phyloP scores from a whole-genome alignment of 495 filamentous ascomycete genomes.

The Talaromyces proteolyticus region DNA sequence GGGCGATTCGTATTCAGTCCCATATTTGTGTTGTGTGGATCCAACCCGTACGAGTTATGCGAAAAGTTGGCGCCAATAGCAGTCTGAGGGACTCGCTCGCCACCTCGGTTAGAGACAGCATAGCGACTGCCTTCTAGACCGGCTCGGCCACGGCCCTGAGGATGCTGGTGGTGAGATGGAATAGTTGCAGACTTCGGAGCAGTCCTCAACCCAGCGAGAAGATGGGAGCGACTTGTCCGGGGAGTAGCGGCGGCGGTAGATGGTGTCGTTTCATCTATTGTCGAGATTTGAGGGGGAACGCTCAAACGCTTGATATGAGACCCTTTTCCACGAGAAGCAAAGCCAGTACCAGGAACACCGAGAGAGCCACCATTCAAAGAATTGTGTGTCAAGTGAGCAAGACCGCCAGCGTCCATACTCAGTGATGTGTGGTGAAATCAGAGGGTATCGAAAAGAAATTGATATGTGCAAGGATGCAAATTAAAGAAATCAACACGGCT shows the following conservation, averaged over 20 bases:
- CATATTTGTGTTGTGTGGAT: conserved; percentile 22
- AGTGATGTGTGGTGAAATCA: conserved; percentile 27
- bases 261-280: conserved; percentile 61
- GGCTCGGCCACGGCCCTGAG: conserved; percentile 15
- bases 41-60: conserved; percentile 37
- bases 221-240: conserved; percentile 87
- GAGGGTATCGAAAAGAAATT: conserved; percentile 12
- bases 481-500: conserved; percentile 7
- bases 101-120: conserved; percentile 27
- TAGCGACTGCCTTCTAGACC: conserved; percentile 43
- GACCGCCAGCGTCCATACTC: conserved; percentile 98
- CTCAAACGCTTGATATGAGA: conserved; percentile 80
- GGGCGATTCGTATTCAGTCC: conserved; percentile 37
- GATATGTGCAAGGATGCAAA: conserved; percentile 11
- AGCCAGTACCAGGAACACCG: conserved; percentile 68
- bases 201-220: conserved; percentile 89
- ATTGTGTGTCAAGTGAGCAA: conserved; percentile 98
- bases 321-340: conserved; percentile 78
- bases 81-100: conserved; percentile 54
- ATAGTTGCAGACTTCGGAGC: conserved; percentile 81
- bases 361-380: conserved; percentile 58
- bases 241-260: conserved; percentile 58
- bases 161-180: conserved; percentile 50
- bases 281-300: conserved; percentile 53
- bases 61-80: conserved; percentile 55